Base-by-base conservation (phyloP, 2,329 filamentous ascomycete genomes). In the Alternaria ethzedia region DNA sequence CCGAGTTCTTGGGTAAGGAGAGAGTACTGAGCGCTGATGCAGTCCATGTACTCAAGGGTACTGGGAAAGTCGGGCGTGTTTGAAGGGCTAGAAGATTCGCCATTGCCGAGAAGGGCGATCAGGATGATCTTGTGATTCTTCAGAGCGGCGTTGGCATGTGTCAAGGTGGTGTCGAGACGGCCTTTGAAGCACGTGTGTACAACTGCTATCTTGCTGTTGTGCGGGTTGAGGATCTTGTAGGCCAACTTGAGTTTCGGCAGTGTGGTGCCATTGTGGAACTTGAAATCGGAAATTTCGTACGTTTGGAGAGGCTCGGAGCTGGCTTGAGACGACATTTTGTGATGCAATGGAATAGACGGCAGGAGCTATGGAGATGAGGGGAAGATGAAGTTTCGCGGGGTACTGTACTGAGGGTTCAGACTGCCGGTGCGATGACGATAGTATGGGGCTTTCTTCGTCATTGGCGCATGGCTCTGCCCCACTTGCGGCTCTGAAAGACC, bases 131-230 rank as follows among this genome's bases (percentile, higher is more conserved):
- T 86, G 76, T 85, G 85, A 23, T 78, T 63, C 30, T 84, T 73
- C 2, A 86, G 71, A 0, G 81, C 80, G 5, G 80, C 79, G 6
- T 74, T 52, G 51, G 82, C 77, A 66, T 86, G 87, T 47, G 79
- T 85, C 3, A 84, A 68, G 1, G 86, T 87, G 3, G 75, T 80
- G 28, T 82, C 80, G 17, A 89, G 81, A 9, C 80, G 80, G 23
- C 87, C 86, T 6, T 83, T 81, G 71, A 86, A 88, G 72, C 86
- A 88, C 3, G 86, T 88, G 23, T 84, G 82, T 12, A 88, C 81
- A 13, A 88, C 72, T 8, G 73, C 72, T 26, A 73, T 61, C 45
- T 74, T 72, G 13, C 59, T 62, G 26, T 70, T 66, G 12, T 68
- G 65, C 0, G 70, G 69, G 23, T 76, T 75, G 47, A 75, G 61